Evolutionary conservation across 208 protist genomes (phyloP).

Genomic region (Trypanosoma lewisi): DNA sequence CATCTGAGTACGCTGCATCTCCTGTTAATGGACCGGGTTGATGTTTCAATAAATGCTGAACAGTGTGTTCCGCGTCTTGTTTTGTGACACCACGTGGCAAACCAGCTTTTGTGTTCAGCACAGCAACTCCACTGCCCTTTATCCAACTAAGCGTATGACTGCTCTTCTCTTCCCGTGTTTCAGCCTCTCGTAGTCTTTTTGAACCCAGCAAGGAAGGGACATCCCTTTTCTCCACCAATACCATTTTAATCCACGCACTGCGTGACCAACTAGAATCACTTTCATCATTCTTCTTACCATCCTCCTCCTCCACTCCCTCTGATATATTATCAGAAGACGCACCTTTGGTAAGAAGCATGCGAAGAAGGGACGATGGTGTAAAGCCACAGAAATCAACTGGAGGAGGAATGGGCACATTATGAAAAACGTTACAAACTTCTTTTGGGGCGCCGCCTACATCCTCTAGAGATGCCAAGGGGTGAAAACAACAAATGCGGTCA

Average conservation of each 20-base stretch:
- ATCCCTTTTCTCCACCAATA: neutral
- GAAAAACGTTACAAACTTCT: neutral
- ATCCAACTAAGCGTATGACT: slow-evolving; percentile 4
- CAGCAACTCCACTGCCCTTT: slow-evolving; percentile 16
- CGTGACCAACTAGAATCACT: slow-evolving; percentile 22
- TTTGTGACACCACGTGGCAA: slow-evolving; percentile 52
- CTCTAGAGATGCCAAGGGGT: neutral
- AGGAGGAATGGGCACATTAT: neutral
- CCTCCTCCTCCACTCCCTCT: neutral
- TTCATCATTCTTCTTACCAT: neutral
- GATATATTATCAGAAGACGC: neutral
- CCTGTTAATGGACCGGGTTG: neutral
- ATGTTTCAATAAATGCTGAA: slow-evolving; percentile 8
- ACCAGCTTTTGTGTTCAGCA: slow-evolving; percentile 72
- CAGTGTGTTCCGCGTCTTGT: slow-evolving; percentile 12
- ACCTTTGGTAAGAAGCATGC: neutral
- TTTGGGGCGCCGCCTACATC: neutral
- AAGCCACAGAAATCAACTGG: slow-evolving; percentile 20
- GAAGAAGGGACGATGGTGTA: slow-evolving; percentile 1
- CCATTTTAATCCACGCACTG: slow-evolving; percentile 23
- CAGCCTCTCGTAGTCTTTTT: slow-evolving; percentile 11
- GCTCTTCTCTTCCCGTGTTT: neutral
- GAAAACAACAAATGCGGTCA: slow-evolving; percentile 14
- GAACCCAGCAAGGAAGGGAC: neutral
- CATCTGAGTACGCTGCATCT: neutral